A percentile compares a stretch with the other conserved stretches of the same genome.
Evolutionary conservation across 2,329 filamentous ascomycete species (phyloP).

Genomic region (Ceratocystis ficicola): DNA sequence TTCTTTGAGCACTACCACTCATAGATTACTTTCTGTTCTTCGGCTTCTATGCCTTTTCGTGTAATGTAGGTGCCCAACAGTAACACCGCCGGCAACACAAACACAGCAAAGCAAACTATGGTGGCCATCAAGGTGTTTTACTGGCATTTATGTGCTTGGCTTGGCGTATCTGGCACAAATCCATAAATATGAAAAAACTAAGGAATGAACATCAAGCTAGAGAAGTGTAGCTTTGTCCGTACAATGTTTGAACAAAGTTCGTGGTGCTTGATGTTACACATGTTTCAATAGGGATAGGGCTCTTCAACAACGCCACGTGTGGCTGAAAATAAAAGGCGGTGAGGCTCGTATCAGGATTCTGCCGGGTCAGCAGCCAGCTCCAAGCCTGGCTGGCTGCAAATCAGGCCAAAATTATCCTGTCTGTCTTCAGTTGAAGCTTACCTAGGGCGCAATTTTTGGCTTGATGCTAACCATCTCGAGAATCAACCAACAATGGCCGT

Average conservation of each 20-base stretch:
- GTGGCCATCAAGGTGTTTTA: neutral
- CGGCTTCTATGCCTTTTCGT: neutral
- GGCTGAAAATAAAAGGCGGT: slow-evolving; percentile 5
- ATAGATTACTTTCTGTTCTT: neutral
- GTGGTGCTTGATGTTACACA: neutral
- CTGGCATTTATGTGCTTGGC: neutral
- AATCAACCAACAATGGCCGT: neutral
- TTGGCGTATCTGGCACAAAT: neutral
- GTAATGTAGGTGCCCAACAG: neutral
- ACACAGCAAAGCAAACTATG: slow-evolving; percentile 3
- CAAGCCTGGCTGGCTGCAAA: neutral
- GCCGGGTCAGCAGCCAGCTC: neutral
- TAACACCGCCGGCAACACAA: neutral
- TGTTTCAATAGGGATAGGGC: neutral
- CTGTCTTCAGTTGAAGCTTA: neutral
- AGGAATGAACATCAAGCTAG: neutral
- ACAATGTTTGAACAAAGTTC: neutral
- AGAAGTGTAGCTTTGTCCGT: too few species aligned
- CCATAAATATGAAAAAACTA: neutral
- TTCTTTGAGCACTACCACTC: neutral
- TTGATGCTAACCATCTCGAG: neutral
- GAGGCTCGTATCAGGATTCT: neutral
- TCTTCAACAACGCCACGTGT: neutral
- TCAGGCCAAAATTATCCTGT: neutral
- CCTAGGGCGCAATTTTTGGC: neutral